Evolutionary conservation across 768 basidiomycete genomes (phyloP).

Genomic region (Phallus indusiatus): DNA sequence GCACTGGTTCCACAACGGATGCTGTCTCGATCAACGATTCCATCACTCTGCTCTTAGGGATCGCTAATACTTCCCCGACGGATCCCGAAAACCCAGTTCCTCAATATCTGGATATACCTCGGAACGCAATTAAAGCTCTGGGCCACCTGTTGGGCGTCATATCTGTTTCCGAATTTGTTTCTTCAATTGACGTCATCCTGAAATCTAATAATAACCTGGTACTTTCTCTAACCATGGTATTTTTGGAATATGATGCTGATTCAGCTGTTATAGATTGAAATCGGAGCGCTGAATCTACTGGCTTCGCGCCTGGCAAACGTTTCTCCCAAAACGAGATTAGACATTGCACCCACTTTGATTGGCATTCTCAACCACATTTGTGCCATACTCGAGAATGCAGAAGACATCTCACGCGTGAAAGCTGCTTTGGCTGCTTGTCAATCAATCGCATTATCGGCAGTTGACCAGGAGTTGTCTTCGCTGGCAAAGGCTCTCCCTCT

Average conservation of each 20-base stretch:
- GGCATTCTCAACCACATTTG: constrained; percentile 45
- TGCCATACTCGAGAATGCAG: constrained; percentile 34
- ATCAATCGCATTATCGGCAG: constrained; percentile 47
- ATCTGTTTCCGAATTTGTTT: constrained; percentile 61
- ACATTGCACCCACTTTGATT: constrained; percentile 38
- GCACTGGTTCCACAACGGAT: constrained; percentile 4
- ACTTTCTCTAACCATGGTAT: constrained; percentile 13
- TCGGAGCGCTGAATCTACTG: constrained; percentile 62
- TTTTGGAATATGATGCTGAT: constrained; percentile 4
- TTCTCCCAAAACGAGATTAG: constrained; percentile 42
- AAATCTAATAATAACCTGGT: constrained; percentile 45
- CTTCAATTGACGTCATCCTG: constrained; percentile 45
- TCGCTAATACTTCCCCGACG: not conserved
- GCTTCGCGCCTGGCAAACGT: constrained; percentile 56
- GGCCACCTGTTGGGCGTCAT: constrained; percentile 40
- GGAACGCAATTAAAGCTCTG: not conserved
- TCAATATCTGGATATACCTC: constrained; percentile 1
- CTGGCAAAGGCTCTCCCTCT: constrained; percentile 52
- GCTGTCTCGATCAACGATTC: not conserved
- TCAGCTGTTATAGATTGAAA: constrained; percentile 39
- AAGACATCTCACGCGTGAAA: constrained; percentile 29
- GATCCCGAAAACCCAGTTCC: not conserved
- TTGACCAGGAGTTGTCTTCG: constrained; percentile 55
- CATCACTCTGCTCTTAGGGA: not conserved
- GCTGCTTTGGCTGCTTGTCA: constrained; percentile 53